These are phyloP conservation scores for Rubroboletus satanas DNA, from an alignment of 768 basidiomycete species.

Conservation along the genomic window DNA sequence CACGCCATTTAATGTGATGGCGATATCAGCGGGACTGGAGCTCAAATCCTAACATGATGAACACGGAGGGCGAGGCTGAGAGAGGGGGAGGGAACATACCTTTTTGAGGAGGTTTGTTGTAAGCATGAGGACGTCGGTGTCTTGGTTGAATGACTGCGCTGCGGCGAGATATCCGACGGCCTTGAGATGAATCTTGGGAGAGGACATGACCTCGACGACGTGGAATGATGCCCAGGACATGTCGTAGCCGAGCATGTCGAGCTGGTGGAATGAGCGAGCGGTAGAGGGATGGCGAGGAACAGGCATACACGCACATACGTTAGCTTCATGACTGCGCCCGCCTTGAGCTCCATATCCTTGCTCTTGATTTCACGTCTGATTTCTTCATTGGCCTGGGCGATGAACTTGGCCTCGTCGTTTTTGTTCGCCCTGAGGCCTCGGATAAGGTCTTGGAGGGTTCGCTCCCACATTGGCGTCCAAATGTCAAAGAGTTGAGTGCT, in stretches of 20 bases:
- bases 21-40: slow-evolving; percentile 70
- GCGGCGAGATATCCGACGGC: slow-evolving; percentile 95
- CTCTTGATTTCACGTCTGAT: slow-evolving; percentile 86
- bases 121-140: slow-evolving; percentile 96
- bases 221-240: slow-evolving; percentile 97
- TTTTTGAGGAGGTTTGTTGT: slow-evolving; percentile 96
- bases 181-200: slow-evolving; percentile 86
- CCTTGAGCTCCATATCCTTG: slow-evolving; percentile 97
- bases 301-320: slow-evolving; percentile 73
- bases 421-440: slow-evolving; percentile 95
- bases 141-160: slow-evolving; percentile 82
- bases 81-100: slow-evolving; percentile 41
- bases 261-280: slow-evolving; percentile 42
- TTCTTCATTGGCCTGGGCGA: slow-evolving; percentile 90
- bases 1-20: slow-evolving; percentile 76
- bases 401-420: slow-evolving; percentile 88
- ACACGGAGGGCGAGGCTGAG: slow-evolving; percentile 1
- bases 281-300: background rate
- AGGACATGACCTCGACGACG: slow-evolving; percentile 98
- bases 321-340: slow-evolving; percentile 90
- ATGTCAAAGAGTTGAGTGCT: background rate
- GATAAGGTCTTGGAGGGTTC: slow-evolving; percentile 92
- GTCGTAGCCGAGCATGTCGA: slow-evolving; percentile 96
- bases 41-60: slow-evolving; percentile 61
- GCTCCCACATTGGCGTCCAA: slow-evolving; percentile 76